These are phyloP conservation scores for Hypoxylon fuscum DNA, from an alignment of 495 filamentous ascomycete species.

Conservation along the genomic window DNA sequence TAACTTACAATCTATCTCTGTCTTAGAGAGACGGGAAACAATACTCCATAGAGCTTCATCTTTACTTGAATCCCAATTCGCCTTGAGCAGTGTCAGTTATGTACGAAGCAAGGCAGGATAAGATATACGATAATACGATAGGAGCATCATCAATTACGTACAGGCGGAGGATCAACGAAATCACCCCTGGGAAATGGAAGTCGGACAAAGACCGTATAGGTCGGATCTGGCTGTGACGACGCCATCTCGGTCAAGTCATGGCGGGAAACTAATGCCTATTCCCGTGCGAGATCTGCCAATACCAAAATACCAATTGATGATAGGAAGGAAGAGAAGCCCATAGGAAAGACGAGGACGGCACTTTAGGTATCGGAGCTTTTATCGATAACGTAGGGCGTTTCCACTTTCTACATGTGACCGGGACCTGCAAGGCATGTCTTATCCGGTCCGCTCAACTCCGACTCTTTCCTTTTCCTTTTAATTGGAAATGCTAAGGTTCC, in stretches of 20 bases:
- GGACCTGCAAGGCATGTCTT: too few relatives aligned
- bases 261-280: constrained; percentile 23
- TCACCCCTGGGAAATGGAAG: constrained; percentile 86
- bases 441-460: constrained; percentile 29
- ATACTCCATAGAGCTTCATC: constrained; percentile 91
- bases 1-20: constrained; percentile 82
- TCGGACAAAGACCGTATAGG: constrained; percentile 82
- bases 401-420: too few relatives aligned
- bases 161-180: constrained; percentile 89
- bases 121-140: constrained; percentile 5
- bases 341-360: constrained; percentile 2
- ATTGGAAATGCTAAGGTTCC: too few relatives aligned
- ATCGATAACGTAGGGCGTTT: constrained; percentile 39
- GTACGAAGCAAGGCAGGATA: neutral
- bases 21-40: constrained; percentile 78
- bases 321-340: constrained; percentile 16
- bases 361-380: constrained; percentile 29
- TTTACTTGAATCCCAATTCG: constrained; percentile 73
- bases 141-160: too few relatives aligned
- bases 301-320: constrained; percentile 19
- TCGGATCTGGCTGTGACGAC: constrained; percentile 48
- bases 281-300: constrained; percentile 12
- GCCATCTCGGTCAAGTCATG: constrained; percentile 41
- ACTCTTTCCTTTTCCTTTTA: too few relatives aligned
- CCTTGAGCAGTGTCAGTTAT: constrained; percentile 43